Conservation (phyloP, 768 basidiomycete species). For the Lepiota brunneoincarnata region DNA sequence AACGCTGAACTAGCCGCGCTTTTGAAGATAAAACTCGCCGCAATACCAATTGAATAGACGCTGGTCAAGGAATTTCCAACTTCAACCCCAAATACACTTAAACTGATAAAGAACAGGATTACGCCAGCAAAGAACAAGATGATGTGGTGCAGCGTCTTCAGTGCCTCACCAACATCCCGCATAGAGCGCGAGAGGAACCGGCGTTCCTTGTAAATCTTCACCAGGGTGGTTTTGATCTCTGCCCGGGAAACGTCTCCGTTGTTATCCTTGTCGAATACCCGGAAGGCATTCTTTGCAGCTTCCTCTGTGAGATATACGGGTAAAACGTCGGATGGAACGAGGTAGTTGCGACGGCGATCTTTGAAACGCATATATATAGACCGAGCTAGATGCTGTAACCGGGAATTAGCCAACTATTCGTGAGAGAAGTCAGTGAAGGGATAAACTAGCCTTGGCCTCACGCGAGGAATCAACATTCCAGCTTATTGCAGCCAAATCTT, state of each 20-base stretch:
- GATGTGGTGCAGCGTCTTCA: conserved; percentile 62
- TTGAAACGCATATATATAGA: conserved; percentile 63
- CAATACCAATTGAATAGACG: conserved; percentile 70
- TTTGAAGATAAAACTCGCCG: conserved; percentile 81
- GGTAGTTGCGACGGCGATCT: conserved; percentile 51
- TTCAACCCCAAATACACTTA: conserved; percentile 70
- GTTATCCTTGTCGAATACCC: conserved; percentile 71
- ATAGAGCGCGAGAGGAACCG: conserved; percentile 73
- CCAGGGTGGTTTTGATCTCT: conserved; percentile 69
- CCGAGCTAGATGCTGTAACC: conserved; percentile 59
- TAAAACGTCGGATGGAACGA: conserved; percentile 67
- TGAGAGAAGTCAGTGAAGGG: too few species aligned
- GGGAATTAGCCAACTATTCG: neutral
- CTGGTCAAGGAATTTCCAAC: conserved; percentile 66
- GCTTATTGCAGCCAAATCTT: conserved; percentile 37
- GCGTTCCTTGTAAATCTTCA: conserved; percentile 77
- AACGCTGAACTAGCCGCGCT: conserved; percentile 68
- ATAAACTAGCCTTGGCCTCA: conserved; percentile 62
- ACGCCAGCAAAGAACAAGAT: conserved; percentile 60
- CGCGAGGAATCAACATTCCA: conserved; percentile 55
- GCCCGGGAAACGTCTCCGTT: conserved; percentile 74
- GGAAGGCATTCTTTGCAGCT: conserved; percentile 65
- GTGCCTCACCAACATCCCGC: conserved; percentile 69
- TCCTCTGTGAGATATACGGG: conserved; percentile 60
- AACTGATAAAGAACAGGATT: conserved; percentile 68